A percentile compares a stretch with the other conserved stretches of the same genome.
Conservation (phyloP, 176 grass and related monocot genomes). For the maize (Zea mays) region Zm-B73-REFERENCE-NAM-5.0 NC_050101.1:122236501-122237000, state of each 20-base stretch:
- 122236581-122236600: not conserved
- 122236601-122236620: slow-evolving; percentile 2
- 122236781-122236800: not conserved
- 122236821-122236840: slow-evolving; percentile 2
- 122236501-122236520: slow-evolving; percentile 56
- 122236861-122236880: slow-evolving; percentile 82
- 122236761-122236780: not conserved
- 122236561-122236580: not conserved
- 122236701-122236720: not conserved
- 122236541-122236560: not conserved
- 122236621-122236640: not conserved
- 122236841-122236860: slow-evolving; percentile 78
- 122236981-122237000: slow-evolving; percentile 91
- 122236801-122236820: slow-evolving; percentile 8
- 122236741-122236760: slow-evolving; percentile 16
- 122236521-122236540: slow-evolving; percentile 18
- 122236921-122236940: slow-evolving; percentile 94
- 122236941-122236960: slow-evolving; percentile 87
- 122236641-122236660: not conserved
- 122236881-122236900: slow-evolving; percentile 75
- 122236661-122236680: slow-evolving; percentile 1
- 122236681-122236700: not conserved
- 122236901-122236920: slow-evolving; percentile 63
- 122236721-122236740: slow-evolving; percentile 1
- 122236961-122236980: slow-evolving; percentile 66